phyloP scores from a whole-genome alignment of 225 moss, liverwort and hornwort species.

The Thuidium tamariscinum region DNA sequence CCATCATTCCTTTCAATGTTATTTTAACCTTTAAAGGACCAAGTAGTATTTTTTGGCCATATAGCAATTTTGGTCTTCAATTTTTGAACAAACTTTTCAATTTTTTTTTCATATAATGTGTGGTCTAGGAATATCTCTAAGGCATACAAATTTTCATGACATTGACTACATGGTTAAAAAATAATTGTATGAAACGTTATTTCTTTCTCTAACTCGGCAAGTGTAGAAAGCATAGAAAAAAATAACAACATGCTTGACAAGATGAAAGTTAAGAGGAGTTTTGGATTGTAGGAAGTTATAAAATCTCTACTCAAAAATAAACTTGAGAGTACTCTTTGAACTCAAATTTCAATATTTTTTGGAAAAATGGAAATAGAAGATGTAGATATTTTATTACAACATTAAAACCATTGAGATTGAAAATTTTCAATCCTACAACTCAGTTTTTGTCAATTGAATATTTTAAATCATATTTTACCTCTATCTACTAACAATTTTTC shows the following conservation, averaged over 20 bases:
- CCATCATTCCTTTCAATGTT: rapidly evolving
- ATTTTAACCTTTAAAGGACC: background rate
- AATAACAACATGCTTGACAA: no score
- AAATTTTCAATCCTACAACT: no score
- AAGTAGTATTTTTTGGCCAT: background rate
- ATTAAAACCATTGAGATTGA: no score
- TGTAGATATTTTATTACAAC: no score
- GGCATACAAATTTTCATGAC: background rate
- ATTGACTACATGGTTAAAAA: background rate
- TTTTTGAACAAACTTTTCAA: rapidly evolving
- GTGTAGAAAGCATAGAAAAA: background rate
- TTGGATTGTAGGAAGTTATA: background rate
- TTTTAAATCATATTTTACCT: no score
- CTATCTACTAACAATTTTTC: no score
- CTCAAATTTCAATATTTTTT: no score
- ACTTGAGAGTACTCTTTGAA: background rate
- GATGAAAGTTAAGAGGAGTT: background rate
- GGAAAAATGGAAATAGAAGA: no score
- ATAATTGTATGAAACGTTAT: background rate
- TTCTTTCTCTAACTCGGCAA: background rate
- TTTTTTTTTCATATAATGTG: background rate
- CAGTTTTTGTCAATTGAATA: no score
- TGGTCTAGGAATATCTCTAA: no score
- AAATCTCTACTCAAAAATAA: background rate
- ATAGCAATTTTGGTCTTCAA: rapidly evolving